These are phyloP conservation scores for Wickerhamomyces sp. DNA, from an alignment of 1,139 yeast species.

Conservation along the genomic window DNA sequence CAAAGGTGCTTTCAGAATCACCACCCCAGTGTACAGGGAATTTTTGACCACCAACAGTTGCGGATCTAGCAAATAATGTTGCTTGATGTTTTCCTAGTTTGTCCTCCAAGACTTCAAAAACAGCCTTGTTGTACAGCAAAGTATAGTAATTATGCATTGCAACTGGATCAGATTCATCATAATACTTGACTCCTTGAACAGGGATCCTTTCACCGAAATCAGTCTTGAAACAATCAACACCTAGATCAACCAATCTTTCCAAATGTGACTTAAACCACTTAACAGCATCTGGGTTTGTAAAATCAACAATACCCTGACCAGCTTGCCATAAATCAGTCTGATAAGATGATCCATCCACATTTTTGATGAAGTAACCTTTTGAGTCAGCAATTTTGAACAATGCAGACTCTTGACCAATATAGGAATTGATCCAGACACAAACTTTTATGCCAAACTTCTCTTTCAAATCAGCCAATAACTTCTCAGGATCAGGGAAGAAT, in stretches of 20 bases:
- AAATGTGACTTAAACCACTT: conserved; percentile 15
- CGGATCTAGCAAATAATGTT: conserved; percentile 18
- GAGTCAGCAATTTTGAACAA: conserved; percentile 15
- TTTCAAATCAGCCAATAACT: conserved; percentile 13
- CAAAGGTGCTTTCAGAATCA: conserved; percentile 20
- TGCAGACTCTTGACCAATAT: conserved; percentile 17
- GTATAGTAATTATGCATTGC: conserved; percentile 19
- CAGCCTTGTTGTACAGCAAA: conserved; percentile 16
- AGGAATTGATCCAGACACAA: conserved; percentile 20
- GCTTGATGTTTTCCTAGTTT: conserved; percentile 18
- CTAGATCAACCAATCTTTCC: conserved; percentile 13
- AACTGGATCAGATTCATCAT: conserved; percentile 12
- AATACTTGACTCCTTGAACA: conserved; percentile 11
- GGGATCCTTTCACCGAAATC: conserved; percentile 22
- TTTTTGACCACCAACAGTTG: conserved; percentile 19
- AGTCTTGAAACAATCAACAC: conserved; percentile 20
- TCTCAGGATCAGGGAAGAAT: conserved; percentile 17
- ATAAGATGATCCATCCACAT: conserved; percentile 13
- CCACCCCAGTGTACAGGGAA: conserved; percentile 23
- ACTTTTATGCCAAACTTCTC: conserved; percentile 14
- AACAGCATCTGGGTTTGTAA: conserved; percentile 18
- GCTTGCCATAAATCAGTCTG: conserved; percentile 21
- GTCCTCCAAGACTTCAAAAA: conserved; percentile 16
- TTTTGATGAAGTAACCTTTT: conserved; percentile 17
- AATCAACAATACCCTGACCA: conserved; percentile 20